Base-by-base conservation (phyloP, 768 basidiomycete species). In the Tricholoma sp. region DNA sequence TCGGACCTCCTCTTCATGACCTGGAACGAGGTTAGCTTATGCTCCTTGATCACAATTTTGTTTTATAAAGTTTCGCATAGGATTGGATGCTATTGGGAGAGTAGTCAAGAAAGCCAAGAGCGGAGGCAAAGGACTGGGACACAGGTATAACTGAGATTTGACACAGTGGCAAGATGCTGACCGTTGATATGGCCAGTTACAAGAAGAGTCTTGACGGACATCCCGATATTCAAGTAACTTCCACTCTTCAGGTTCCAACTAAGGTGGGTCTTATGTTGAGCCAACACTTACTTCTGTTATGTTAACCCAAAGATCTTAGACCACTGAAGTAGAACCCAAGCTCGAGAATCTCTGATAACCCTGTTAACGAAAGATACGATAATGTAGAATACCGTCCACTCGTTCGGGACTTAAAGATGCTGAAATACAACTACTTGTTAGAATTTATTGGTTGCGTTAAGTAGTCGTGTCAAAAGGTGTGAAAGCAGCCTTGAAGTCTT, bases 401-500 rank as follows among this genome's bases (percentile, higher is more conserved):
- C 14, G 32, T 51, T 22, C 18, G 14, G 21, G 5, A 11, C 10
- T 4, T 11, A 5, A 21, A 10, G 22, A 46, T 37, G 35, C 35
- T 14, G 14, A 1, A 46, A 12, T 14, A 46, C 12, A 45, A 7
- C 7, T 19, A 8, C 4, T 41, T 19, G 5, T 41, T 41, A 41
- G 39, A 41, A 41, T 41, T 41, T 3, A 24, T 46, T 22, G 21
- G 12, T 16, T 21, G 24, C 34, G 5, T 56, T 53, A 66, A 9
- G 52, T 59, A 43, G 71, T 71, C 11, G 88, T 84, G 69, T 91
- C 85, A 64, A 91, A 91, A 2, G 83, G 72, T 7, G 83, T 77
- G 66, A 97, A 97, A 2, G 88, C 91, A 32, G 78, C 71, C 66
- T 95, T 98, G 74, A 99, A 97, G 45, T 82, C 79, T 57, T 85